Conservation (phyloP, 768 basidiomycete species). For the Clitopilus hobsonii region DNA sequence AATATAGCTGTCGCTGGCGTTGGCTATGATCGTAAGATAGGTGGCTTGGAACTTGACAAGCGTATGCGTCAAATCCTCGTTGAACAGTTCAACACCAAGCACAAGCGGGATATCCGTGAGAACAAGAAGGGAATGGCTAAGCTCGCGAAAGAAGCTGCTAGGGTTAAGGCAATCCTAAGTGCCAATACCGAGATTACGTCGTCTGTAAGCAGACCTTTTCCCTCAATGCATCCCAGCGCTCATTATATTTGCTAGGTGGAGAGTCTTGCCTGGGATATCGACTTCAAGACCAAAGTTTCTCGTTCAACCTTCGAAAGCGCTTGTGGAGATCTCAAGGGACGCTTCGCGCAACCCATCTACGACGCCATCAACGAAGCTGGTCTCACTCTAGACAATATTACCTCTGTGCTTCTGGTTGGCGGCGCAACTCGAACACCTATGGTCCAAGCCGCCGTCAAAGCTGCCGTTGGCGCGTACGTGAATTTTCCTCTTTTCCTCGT, state of each 20-base stretch:
- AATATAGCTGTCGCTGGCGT: slow-evolving; percentile 76
- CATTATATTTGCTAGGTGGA: slow-evolving; percentile 56
- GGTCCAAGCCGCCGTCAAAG: slow-evolving; percentile 79
- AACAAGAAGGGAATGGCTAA: slow-evolving; percentile 89
- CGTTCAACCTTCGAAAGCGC: slow-evolving; percentile 75
- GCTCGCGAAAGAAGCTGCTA: slow-evolving; percentile 88
- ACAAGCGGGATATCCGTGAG: slow-evolving; percentile 60
- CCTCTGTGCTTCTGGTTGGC: slow-evolving; percentile 90
- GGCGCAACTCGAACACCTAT: slow-evolving; percentile 89
- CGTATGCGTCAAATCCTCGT: slow-evolving; percentile 78
- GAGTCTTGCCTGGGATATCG: slow-evolving; percentile 84
- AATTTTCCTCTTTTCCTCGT: neutral
- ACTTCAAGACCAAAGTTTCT: slow-evolving; percentile 77
- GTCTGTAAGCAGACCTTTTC: slow-evolving; percentile 41
- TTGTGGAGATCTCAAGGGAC: slow-evolving; percentile 58
- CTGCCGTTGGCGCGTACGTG: slow-evolving; percentile 73
- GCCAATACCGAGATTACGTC: slow-evolving; percentile 82
- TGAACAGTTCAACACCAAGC: slow-evolving; percentile 67
- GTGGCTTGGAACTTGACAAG: slow-evolving; percentile 84
- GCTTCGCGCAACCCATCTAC: slow-evolving; percentile 67
- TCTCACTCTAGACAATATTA: slow-evolving; percentile 67
- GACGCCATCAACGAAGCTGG: slow-evolving; percentile 69
- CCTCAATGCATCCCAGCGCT: neutral
- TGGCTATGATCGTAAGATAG: slow-evolving; percentile 71
- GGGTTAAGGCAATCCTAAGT: slow-evolving; percentile 89